These are phyloP conservation scores for Nicotiana obtusifolia DNA, from an alignment of 257 asterid genomes.

Conservation along the genomic window DNA sequence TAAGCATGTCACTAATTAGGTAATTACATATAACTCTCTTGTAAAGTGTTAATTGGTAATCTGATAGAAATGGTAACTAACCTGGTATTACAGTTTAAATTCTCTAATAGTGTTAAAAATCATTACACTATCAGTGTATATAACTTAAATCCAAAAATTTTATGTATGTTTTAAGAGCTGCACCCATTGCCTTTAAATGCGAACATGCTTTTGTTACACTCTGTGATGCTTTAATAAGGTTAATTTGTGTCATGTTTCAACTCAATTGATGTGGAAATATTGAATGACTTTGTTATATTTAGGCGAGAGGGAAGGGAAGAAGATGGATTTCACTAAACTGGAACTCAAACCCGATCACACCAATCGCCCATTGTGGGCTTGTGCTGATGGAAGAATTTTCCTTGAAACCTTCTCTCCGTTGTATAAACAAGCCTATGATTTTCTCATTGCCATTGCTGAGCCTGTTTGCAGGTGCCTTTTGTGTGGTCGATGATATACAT, in stretches of 20 bases:
- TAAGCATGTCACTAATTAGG: too few species aligned
- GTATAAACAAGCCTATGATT: constrained; percentile 93
- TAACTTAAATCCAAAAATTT: not conserved
- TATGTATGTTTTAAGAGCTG: not conserved
- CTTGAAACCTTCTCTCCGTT: constrained; percentile 86
- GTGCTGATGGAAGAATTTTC: constrained; percentile 94
- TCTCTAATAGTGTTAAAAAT: not conserved
- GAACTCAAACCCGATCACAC: constrained; percentile 89
- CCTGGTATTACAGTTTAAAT: not conserved
- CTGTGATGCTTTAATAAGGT: not conserved
- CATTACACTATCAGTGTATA: not conserved
- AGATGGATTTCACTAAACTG: constrained; percentile 77
- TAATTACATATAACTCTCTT: too few species aligned
- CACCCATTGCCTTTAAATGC: not conserved
- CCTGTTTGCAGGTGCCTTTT: constrained; percentile 82
- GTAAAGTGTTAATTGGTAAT: not conserved
- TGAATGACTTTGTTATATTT: not conserved
- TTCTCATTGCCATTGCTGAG: constrained; percentile 97
- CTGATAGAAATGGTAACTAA: too few species aligned
- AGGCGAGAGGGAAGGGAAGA: constrained; percentile 60
- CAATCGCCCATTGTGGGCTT: constrained; percentile 93
- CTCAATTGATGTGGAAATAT: not conserved
- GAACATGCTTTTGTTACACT: not conserved
- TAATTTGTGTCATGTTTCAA: not conserved
- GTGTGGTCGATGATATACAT: not conserved